phyloP scores from a whole-genome alignment of 306 rosid genomes.

The Erythrophleum fordii region DNA sequence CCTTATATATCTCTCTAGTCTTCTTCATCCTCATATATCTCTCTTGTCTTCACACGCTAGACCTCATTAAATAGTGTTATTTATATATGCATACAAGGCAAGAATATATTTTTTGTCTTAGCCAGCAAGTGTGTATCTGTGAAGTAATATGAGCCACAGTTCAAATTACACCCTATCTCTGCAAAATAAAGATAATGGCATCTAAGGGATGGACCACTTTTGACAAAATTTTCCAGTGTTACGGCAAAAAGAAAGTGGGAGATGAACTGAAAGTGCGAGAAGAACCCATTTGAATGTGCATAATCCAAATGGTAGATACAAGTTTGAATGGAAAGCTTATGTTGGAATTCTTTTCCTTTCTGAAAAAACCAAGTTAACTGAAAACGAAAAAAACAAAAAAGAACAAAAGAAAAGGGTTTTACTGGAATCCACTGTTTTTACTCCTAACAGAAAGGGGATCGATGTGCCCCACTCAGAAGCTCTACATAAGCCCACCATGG shows the following conservation, averaged over 20 bases:
- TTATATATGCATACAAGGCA: not conserved
- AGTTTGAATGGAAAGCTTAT: not conserved
- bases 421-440: not conserved
- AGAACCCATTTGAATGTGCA: not conserved
- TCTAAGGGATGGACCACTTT: slow-evolving; percentile 20
- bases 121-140: not conserved
- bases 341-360: not conserved
- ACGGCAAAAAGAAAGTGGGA: not conserved
- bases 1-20: too few relatives aligned
- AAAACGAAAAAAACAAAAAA: not conserved
- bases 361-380: too few relatives aligned
- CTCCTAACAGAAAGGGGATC: too few relatives aligned
- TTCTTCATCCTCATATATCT: too few relatives aligned
- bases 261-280: not conserved
- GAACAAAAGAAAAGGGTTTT: not conserved
- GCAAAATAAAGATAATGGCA: not conserved
- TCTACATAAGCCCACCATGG: too few relatives aligned
- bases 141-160: not conserved
- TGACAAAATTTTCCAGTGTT: not conserved
- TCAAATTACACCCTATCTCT: not conserved
- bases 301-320: slow-evolving; percentile 21
- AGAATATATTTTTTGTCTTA: not conserved
- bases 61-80: not conserved
- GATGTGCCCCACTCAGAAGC: too few relatives aligned
- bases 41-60: slow-evolving; percentile 24